Evolutionary conservation across 805 yeast species (phyloP).

Genomic region (Metschnikowia amazonensis): DNA sequence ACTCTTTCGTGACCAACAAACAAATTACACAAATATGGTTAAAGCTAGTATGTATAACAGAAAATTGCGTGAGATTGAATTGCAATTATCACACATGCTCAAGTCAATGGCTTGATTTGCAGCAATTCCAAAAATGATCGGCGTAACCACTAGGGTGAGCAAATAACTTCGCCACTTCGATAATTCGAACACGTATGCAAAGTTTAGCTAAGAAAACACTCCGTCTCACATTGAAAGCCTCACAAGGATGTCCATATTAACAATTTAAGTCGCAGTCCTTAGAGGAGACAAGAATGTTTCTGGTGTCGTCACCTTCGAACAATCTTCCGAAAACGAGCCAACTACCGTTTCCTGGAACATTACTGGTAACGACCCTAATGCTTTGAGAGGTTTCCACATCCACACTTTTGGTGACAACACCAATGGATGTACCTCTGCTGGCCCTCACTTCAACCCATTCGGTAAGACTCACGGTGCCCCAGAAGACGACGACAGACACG

Average conservation of each 20-base stretch:
- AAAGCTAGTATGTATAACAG: conserved; percentile 53
- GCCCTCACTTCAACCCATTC: conserved; percentile 94
- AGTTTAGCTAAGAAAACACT: background rate
- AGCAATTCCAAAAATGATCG: background rate
- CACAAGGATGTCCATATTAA: conserved; percentile 12
- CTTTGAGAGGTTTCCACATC: conserved; percentile 94
- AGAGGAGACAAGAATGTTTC: conserved; percentile 91
- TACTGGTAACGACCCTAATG: conserved; percentile 82
- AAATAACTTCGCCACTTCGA: conserved; percentile 10
- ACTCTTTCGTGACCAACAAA: background rate
- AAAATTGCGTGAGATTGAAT: background rate
- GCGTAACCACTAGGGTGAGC: conserved; percentile 18
- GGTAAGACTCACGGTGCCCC: conserved; percentile 90
- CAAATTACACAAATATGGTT: conserved; percentile 42
- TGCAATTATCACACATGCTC: background rate
- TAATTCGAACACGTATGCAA: background rate
- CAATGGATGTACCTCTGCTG: conserved; percentile 98
- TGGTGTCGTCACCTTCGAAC: conserved; percentile 87
- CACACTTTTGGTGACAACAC: conserved; percentile 99
- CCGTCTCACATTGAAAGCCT: background rate
- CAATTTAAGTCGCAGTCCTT: conserved; percentile 73
- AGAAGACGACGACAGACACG: conserved; percentile 75
- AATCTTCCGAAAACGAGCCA: conserved; percentile 71
- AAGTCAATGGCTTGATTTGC: conserved; percentile 1
- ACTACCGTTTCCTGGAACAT: conserved; percentile 87